Evolutionary conservation across 805 yeast genomes (phyloP).

Genomic region (Pichia sporocuriosa): DNA sequence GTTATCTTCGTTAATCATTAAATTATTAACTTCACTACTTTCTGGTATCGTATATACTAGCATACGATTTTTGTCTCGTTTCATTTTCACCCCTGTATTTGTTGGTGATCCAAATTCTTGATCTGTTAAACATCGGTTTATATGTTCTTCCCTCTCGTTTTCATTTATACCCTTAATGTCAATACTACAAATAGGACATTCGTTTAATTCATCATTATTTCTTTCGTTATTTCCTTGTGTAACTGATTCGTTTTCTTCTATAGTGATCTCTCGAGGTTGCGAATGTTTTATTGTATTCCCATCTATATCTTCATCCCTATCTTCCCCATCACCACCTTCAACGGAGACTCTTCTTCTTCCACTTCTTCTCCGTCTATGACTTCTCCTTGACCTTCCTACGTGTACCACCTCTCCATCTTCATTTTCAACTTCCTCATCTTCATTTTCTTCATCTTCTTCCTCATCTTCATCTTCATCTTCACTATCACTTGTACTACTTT

Average conservation of each 20-base stretch:
- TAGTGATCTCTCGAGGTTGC: conserved; percentile 14
- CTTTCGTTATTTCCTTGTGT: neutral
- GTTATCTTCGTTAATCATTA: conserved; percentile 35
- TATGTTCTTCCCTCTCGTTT: conserved; percentile 53
- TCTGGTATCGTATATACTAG: conserved; percentile 59
- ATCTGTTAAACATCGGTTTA: conserved; percentile 55
- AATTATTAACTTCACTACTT: conserved; percentile 25
- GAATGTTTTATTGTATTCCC: conserved; percentile 6
- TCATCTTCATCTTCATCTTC: neutral
- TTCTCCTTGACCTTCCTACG: no score
- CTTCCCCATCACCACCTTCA: neutral
- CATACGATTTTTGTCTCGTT: conserved; percentile 70
- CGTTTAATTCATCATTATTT: conserved; percentile 24
- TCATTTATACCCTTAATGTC: conserved; percentile 18
- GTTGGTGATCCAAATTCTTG: conserved; percentile 59
- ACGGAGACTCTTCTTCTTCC: no score
- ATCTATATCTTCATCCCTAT: neutral
- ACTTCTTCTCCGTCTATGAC: neutral
- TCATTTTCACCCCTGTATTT: conserved; percentile 11
- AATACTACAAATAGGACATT: conserved; percentile 40
- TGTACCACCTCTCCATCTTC: neutral
- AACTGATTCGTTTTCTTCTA: conserved; percentile 3
- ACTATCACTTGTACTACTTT: conserved; percentile 1
- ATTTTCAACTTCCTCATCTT: neutral
- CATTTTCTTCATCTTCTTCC: neutral